These are phyloP conservation scores for Clavulina sp. DNA, from an alignment of 768 basidiomycete genomes.

Conservation along the genomic window DNA sequence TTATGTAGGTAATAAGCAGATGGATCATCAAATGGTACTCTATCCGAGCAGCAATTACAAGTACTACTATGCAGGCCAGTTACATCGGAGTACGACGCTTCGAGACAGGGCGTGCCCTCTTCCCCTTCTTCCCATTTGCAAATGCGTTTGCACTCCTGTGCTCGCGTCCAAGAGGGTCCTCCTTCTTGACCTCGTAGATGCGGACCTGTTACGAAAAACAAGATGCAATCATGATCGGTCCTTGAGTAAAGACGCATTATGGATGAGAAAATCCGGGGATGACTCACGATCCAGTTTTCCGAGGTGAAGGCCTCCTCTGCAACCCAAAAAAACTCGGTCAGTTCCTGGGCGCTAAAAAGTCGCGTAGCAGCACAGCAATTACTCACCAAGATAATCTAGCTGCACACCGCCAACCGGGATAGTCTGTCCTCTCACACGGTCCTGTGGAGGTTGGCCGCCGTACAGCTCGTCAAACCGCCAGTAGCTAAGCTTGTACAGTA, in stretches of 20 bases:
- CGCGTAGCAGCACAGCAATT: not conserved
- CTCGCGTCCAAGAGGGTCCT: conserved; percentile 80
- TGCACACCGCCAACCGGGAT: conserved; percentile 63
- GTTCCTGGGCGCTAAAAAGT: conserved; percentile 1
- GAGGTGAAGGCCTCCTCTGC: conserved; percentile 95
- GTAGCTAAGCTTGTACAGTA: conserved; percentile 99
- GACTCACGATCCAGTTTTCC: conserved; percentile 94
- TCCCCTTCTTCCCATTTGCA: conserved; percentile 73
- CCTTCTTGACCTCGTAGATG: conserved; percentile 89
- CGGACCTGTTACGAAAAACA: conserved; percentile 36
- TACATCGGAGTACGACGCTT: conserved; percentile 3
- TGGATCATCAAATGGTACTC: too few relatives aligned
- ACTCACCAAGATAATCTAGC: conserved; percentile 72
- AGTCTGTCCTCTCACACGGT: conserved; percentile 79
- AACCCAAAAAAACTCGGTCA: conserved; percentile 4
- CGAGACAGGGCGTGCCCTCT: conserved; percentile 45
- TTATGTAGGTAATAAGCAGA: too few relatives aligned
- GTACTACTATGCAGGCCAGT: too few relatives aligned
- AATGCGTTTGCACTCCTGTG: conserved; percentile 79
- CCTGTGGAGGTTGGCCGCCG: conserved; percentile 51
- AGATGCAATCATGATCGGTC: too few relatives aligned
- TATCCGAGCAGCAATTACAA: too few relatives aligned
- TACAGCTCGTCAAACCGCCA: conserved; percentile 88
- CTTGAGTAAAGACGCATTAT: conserved; percentile 3
- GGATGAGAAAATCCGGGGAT: not conserved